A percentile compares a stretch with the other conserved stretches of the same genome.
Evolutionary conservation across 208 protist species (phyloP).

Genomic region (Trypanosoma conorhini): DNA sequence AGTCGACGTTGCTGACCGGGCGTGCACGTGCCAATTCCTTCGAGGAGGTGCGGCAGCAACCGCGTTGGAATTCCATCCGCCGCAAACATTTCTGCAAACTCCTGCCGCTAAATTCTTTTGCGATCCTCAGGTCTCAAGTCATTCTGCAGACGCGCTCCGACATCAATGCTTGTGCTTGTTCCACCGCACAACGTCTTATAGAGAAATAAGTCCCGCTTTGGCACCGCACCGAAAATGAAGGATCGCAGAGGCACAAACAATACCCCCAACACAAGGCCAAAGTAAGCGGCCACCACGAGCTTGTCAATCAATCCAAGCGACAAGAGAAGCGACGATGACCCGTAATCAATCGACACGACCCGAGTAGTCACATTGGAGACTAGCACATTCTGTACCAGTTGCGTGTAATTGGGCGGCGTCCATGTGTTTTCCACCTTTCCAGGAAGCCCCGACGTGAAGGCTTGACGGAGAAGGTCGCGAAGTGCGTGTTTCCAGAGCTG

Average conservation of each 20-base stretch:
- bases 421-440: slow-evolving; percentile 30
- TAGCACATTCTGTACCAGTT: slow-evolving; percentile 30
- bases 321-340: slow-evolving; percentile 34
- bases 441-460: slow-evolving; percentile 55
- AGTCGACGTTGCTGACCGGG: slow-evolving; percentile 66
- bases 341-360: slow-evolving; percentile 19
- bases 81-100: slow-evolving; percentile 63
- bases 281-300: slow-evolving; percentile 35
- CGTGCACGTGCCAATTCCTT: slow-evolving; percentile 71
- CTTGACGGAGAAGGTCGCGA: slow-evolving; percentile 45
- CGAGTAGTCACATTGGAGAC: slow-evolving; percentile 10
- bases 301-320: slow-evolving; percentile 55
- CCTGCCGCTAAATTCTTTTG: slow-evolving; percentile 46
- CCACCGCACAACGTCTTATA: slow-evolving; percentile 66
- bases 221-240: slow-evolving; percentile 46
- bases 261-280: slow-evolving; percentile 54
- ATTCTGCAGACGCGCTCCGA: slow-evolving; percentile 53
- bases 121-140: slow-evolving; percentile 76
- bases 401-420: slow-evolving; percentile 47
- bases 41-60: slow-evolving; percentile 72
- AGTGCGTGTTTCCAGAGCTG: slow-evolving; percentile 50
- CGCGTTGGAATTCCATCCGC: slow-evolving; percentile 64
- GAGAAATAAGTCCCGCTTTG: slow-evolving; percentile 44
- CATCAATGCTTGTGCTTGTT: slow-evolving; percentile 39
- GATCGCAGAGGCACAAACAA: slow-evolving; percentile 54